A percentile compares a stretch with the other conserved stretches of the same genome.
Conservation (phyloP, 148 eudicot species). For the Gaultheria prostrata region DNA sequence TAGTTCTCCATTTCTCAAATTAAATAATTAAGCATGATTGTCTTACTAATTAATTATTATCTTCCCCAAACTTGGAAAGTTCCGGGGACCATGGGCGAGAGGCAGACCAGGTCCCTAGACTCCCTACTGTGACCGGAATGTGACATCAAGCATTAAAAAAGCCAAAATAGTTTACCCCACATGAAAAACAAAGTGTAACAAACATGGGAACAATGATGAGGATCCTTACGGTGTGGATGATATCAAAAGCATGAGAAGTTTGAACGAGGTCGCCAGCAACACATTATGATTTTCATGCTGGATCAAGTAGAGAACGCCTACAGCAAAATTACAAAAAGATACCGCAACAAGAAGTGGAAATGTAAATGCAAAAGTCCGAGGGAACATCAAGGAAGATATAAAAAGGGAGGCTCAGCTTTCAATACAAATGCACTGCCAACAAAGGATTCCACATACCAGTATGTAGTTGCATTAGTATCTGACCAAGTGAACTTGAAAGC, state of each 20-base stretch:
- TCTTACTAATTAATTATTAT: neutral
- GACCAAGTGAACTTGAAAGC: slow-evolving; percentile 94
- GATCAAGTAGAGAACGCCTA: slow-evolving; percentile 79
- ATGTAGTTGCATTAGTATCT: slow-evolving; percentile 95
- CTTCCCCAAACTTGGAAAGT: neutral
- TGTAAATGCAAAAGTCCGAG: neutral
- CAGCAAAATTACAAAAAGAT: slow-evolving; percentile 14
- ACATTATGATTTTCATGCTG: slow-evolving; percentile 71
- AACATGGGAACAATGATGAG: neutral
- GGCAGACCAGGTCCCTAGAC: neutral
- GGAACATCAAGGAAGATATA: neutral
- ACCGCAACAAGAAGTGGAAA: slow-evolving; percentile 13
- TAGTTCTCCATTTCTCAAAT: neutral
- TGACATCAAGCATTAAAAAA: neutral
- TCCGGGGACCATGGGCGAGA: neutral
- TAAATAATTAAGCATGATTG: neutral
- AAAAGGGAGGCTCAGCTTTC: neutral
- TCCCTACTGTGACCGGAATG: neutral
- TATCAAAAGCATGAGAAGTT: slow-evolving; percentile 74
- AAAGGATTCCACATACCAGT: slow-evolving; percentile 43
- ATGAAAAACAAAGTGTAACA: neutral
- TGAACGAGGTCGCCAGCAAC: slow-evolving; percentile 68
- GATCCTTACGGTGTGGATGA: slow-evolving; percentile 86
- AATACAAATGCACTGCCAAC: neutral
- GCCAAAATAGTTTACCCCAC: neutral